phyloP scores from a whole-genome alignment of 139 green algal genomes.

The Micromonas pusilla region DNA sequence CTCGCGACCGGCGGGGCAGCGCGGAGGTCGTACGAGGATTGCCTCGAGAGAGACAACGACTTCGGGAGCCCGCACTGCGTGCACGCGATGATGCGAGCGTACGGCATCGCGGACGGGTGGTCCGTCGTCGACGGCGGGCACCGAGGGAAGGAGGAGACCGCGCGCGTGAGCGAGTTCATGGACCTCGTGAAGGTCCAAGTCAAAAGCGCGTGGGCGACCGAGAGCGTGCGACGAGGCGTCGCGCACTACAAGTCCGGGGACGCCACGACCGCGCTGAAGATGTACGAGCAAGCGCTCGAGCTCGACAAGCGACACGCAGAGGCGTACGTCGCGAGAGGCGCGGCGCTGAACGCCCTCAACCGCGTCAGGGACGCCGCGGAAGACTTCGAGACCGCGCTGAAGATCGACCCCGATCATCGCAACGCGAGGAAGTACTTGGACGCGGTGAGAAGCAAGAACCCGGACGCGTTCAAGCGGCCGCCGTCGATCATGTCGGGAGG shows the following conservation, averaged over 20 bases:
- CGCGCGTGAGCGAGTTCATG: background rate
- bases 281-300: slow-evolving; percentile 12
- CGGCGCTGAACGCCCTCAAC: background rate
- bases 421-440: slow-evolving; percentile 8
- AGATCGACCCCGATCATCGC: background rate
- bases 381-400: background rate
- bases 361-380: background rate
- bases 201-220: background rate
- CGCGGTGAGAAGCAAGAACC: background rate
- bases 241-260: background rate
- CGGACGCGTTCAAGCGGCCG: background rate
- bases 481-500: background rate
- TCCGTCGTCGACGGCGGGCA: background rate
- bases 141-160: background rate
- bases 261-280: background rate
- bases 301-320: background rate
- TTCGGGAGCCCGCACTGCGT: background rate
- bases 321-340: background rate
- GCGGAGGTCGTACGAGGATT: background rate
- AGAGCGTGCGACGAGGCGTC: background rate
- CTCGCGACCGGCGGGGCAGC: too few relatives aligned
- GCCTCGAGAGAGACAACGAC: background rate
- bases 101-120: background rate
- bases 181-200: background rate
- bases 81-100: background rate